These are phyloP conservation scores for Nematocida sp. DNA, from an alignment of 371 early-diverging fungal genomes.

Conservation along the genomic window DNA sequence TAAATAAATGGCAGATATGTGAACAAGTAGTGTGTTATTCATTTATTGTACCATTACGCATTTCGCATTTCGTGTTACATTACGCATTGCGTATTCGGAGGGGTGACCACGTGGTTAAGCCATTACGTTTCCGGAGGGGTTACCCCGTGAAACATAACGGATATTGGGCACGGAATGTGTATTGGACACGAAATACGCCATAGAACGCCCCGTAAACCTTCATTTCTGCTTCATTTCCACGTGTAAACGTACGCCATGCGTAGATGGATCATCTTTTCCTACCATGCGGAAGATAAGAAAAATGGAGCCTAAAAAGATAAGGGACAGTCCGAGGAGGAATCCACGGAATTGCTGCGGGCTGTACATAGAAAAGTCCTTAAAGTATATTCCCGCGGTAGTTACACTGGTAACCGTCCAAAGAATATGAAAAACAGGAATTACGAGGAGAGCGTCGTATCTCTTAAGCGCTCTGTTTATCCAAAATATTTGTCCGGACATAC, in stretches of 20 bases:
- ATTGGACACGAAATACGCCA: no score
- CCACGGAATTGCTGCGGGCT: conserved; percentile 70
- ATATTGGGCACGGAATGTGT: no score
- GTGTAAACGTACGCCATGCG: conserved; percentile 9
- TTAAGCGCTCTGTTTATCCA: conserved; percentile 76
- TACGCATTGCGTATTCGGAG: no score
- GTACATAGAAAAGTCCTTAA: conserved; percentile 73
- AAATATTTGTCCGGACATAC: conserved; percentile 74
- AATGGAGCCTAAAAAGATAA: conserved; percentile 74
- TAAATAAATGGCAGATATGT: no score
- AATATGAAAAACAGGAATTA: conserved; percentile 77
- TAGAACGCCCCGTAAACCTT: no score
- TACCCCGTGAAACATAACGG: no score
- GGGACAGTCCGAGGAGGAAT: conserved; percentile 71
- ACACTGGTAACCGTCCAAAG: conserved; percentile 74
- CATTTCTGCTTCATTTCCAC: conserved; percentile 53
- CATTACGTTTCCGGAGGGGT: no score
- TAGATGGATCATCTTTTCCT: conserved; percentile 43
- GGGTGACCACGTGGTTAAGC: no score
- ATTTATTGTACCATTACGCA: no score
- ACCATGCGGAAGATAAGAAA: conserved; percentile 64
- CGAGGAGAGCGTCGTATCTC: conserved; percentile 76
- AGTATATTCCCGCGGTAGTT: conserved; percentile 76
- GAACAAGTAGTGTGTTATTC: no score
- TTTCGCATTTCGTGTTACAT: no score